phyloP scores from a whole-genome alignment of 768 basidiomycete species.

The Tricholoma furcatifolium region DNA sequence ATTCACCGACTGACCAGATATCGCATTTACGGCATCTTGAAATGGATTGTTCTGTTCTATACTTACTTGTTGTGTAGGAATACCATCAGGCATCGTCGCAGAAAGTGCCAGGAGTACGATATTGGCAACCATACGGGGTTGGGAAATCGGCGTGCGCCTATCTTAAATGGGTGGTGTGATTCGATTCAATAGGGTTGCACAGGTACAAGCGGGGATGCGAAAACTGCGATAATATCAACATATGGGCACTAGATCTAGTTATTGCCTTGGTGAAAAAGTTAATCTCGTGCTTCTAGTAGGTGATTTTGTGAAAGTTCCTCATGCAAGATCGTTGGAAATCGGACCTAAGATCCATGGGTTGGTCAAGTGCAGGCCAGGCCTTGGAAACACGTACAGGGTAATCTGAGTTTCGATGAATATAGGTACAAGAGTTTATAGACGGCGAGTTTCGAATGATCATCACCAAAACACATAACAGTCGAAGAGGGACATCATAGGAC shows the following conservation, averaged over 20 bases:
- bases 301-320: constrained; percentile 3
- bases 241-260: neutral
- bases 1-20: constrained; percentile 6
- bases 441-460: no score
- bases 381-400: no score
- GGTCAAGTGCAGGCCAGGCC: no score
- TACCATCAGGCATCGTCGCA: neutral
- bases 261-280: neutral
- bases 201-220: neutral
- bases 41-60: neutral
- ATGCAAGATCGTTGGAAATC: neutral
- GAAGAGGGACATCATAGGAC: no score
- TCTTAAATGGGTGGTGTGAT: neutral
- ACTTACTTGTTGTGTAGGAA: neutral
- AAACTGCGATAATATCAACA: constrained; percentile 5
- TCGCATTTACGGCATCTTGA: neutral
- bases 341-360: no score
- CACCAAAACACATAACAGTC: no score
- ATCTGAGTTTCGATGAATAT: no score
- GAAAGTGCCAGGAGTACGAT: neutral
- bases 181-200: neutral
- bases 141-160: constrained; percentile 8
- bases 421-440: no score
- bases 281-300: constrained; percentile 2
- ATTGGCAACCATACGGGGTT: constrained; percentile 5